Conservation (phyloP, 2,329 filamentous ascomycete species). For the Xylariales sp. region DNA sequence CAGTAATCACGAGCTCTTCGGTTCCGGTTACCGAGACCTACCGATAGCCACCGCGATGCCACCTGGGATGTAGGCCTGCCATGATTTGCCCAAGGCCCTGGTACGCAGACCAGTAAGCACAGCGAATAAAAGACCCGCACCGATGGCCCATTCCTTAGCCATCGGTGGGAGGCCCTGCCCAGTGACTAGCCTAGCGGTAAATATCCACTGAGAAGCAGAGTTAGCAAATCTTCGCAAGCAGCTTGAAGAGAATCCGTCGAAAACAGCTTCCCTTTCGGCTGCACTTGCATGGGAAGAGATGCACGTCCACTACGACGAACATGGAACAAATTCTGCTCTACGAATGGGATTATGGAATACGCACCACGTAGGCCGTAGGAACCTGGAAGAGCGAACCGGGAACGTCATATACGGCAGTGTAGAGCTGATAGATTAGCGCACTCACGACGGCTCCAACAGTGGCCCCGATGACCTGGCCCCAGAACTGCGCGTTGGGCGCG, state of each 20-base stretch:
- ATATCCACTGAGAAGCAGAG: too few species aligned
- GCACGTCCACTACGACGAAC: too few species aligned
- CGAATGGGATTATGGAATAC: too few species aligned
- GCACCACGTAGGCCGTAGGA: slow-evolving; percentile 88
- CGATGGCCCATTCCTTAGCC: slow-evolving; percentile 75
- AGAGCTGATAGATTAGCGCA: slow-evolving; percentile 83
- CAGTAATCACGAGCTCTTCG: neutral
- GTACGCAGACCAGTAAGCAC: slow-evolving; percentile 67
- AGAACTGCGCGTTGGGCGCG: slow-evolving; percentile 92
- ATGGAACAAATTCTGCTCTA: too few species aligned
- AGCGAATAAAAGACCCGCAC: slow-evolving; percentile 71
- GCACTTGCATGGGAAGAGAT: too few species aligned
- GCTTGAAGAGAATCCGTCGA: too few species aligned
- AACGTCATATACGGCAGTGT: slow-evolving; percentile 81
- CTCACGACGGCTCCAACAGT: slow-evolving; percentile 81
- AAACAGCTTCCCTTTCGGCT: too few species aligned
- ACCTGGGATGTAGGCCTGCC: slow-evolving; percentile 77
- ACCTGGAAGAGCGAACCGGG: slow-evolving; percentile 89
- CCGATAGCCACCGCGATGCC: slow-evolving; percentile 94
- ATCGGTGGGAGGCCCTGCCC: slow-evolving; percentile 82
- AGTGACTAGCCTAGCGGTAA: slow-evolving; percentile 88
- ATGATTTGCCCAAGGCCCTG: slow-evolving; percentile 48
- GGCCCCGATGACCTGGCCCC: slow-evolving; percentile 89
- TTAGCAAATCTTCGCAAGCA: too few species aligned
- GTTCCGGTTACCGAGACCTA: slow-evolving; percentile 31